Evolutionary conservation across 2,329 filamentous ascomycete species (phyloP), one percentile per base, ranked within the genome.

Genomic region (Bipolaris gigantea): DNA sequence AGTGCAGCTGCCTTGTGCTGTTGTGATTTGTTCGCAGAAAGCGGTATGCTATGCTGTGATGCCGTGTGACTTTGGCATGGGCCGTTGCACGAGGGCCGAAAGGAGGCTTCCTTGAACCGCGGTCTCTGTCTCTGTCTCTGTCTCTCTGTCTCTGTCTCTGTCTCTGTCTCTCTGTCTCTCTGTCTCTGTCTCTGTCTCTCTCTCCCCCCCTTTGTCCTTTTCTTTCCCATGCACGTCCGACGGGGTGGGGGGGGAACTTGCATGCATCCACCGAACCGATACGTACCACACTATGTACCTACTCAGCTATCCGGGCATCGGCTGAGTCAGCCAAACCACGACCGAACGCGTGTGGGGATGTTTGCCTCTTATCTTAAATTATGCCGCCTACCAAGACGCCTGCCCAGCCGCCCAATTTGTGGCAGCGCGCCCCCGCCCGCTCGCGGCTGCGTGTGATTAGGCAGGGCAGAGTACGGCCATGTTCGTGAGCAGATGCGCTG

Each of bases 401-500:
- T 4, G 16, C 39, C 19, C 16, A 19, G 38, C 11, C 23, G 23
- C 15, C 2, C 33, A 38, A 33, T 42, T 42, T 53, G 44, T 38
- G 38, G 21, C 33, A 42, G 33, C 39, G 13, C 23, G 23, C 18
- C 23, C 16, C 25, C 11, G 6, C 8, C n/a, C 3, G n/a, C 25
- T 15, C 16, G 15, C 15, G 25, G 2, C 15, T 5, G 23, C 8
- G 23, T 32, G 27, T 25, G 25, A 23, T 48, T 25, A 25, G 25
- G 23, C 21, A 44, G n/a, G 11, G 21, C n/a, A n/a, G 10, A 3
- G 23, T 23, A 27, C 34, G 39, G 16, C 19, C 36, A 42, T 18
- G 43, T 38, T 40, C 16, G 19, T 49, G 46, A 39, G 49, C 56
- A 51, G 53, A 54, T 48, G 53, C 44, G 36, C 44, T 21, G 53